Conservation (phyloP, 129 eudicot species). For the Smallanthus sonchifolius region DNA sequence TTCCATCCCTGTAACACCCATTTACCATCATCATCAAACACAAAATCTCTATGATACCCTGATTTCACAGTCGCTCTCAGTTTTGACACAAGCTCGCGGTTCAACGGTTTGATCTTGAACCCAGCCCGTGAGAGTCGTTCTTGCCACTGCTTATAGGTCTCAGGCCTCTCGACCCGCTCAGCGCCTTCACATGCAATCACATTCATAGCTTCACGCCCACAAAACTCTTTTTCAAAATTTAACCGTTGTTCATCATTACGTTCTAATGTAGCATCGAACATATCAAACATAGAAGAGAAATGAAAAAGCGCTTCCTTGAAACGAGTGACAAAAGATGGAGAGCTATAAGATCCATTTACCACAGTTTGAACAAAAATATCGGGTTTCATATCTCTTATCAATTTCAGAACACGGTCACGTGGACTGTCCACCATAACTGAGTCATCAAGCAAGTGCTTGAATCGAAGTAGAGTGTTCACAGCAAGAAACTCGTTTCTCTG, state of each 20-base stretch:
- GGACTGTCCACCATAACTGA: constrained; percentile 33
- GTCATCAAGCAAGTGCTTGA: constrained; percentile 49
- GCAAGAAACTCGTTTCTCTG: constrained; percentile 41
- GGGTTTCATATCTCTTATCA: constrained; percentile 52
- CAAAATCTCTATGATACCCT: constrained; percentile 52
- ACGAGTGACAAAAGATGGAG: constrained; percentile 54
- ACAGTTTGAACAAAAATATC: constrained; percentile 51
- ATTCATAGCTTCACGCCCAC: constrained; percentile 53
- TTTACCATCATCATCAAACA: constrained; percentile 54
- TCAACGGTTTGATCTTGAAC: constrained; percentile 42
- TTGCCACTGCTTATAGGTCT: constrained; percentile 70
- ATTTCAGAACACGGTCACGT: constrained; percentile 43
- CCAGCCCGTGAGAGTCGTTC: constrained; percentile 43
- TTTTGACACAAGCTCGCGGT: constrained; percentile 31
- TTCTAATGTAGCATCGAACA: constrained; percentile 43
- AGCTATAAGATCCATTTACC: constrained; percentile 46
- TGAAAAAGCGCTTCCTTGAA: constrained; percentile 63
- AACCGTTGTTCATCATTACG: constrained; percentile 44
- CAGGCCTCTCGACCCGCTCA: constrained; percentile 65
- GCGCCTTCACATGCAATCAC: constrained; percentile 69
- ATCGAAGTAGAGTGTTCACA: constrained; percentile 43
- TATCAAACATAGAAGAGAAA: constrained; percentile 56
- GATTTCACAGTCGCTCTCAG: constrained; percentile 32
- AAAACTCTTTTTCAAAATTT: constrained; percentile 46
- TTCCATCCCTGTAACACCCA: constrained; percentile 85